These are phyloP conservation scores for Phlyctochytrium planicorne DNA, from an alignment of 192 early-diverging fungal species.

Conservation along the genomic window DNA sequence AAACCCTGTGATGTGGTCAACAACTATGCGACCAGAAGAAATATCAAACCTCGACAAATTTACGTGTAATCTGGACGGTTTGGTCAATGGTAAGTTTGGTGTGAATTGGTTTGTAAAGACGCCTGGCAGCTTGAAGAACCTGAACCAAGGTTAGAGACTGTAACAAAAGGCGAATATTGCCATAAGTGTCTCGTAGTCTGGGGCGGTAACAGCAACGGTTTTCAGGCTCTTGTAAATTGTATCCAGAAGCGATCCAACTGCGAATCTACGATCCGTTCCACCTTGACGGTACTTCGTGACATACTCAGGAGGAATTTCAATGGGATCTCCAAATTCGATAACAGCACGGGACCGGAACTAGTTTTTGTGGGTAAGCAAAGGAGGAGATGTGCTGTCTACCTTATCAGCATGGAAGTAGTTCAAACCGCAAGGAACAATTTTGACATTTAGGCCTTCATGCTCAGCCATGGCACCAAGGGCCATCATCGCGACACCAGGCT, in stretches of 20 bases:
- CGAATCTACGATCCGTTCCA: conserved; percentile 78
- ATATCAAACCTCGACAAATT: conserved; percentile 57
- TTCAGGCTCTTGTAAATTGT: conserved; percentile 76
- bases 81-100: conserved; percentile 82
- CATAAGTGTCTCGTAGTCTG: conserved; percentile 91
- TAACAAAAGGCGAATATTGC: conserved; percentile 20
- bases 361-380: conserved; percentile 31
- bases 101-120: conserved; percentile 87
- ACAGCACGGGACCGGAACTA: conserved; percentile 96
- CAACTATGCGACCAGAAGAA: background rate
- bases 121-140: conserved; percentile 90
- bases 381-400: conserved; percentile 12
- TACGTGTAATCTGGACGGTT: conserved; percentile 85
- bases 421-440: conserved; percentile 89
- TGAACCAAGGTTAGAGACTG: conserved; percentile 23
- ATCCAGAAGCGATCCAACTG: conserved; percentile 77
- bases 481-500: conserved; percentile 66
- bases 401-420: conserved; percentile 93
- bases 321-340: conserved; percentile 92
- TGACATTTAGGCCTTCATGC: conserved; percentile 81
- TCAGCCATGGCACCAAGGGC: conserved; percentile 82
- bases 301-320: conserved; percentile 72
- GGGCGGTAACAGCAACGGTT: conserved; percentile 88
- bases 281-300: conserved; percentile 83
- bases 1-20: conserved; percentile 59